These are phyloP conservation scores for Trametes punicea DNA, from an alignment of 768 basidiomycete species.

Conservation along the genomic window DNA sequence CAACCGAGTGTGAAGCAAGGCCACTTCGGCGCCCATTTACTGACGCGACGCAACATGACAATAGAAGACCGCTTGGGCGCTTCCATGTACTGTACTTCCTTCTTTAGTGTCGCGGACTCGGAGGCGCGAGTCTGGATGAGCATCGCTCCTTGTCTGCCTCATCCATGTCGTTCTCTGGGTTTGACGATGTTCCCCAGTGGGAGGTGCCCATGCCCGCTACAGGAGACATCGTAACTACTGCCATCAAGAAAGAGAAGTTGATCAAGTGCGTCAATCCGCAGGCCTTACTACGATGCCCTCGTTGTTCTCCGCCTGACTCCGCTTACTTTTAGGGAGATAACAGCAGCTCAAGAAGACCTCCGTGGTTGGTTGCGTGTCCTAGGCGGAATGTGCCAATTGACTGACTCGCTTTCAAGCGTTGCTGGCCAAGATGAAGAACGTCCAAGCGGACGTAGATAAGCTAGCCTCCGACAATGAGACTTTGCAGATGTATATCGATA, in stretches of 20 bases:
- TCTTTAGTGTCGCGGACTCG: too few relatives aligned
- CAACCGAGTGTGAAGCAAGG: not conserved
- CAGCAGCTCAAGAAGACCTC: conserved; percentile 72
- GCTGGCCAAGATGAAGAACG: conserved; percentile 58
- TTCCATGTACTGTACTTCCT: not conserved
- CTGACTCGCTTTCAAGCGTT: conserved; percentile 45
- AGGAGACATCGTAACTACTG: conserved; percentile 69
- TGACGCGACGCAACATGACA: conserved; percentile 13
- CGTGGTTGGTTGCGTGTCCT: conserved; percentile 46
- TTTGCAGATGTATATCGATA: conserved; percentile 87
- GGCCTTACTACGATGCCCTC: too few relatives aligned
- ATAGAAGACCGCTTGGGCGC: too few relatives aligned
- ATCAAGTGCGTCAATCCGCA: conserved; percentile 75
- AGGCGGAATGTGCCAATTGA: not conserved
- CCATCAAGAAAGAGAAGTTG: conserved; percentile 71
- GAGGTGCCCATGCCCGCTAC: conserved; percentile 23
- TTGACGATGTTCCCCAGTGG: conserved; percentile 26
- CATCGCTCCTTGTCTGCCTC: not conserved
- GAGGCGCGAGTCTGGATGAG: not conserved
- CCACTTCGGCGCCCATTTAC: not conserved
- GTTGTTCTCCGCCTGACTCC: too few relatives aligned
- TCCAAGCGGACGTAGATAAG: conserved; percentile 80
- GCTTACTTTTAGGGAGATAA: conserved; percentile 66
- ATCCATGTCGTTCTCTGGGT: conserved; percentile 16
- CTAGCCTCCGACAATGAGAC: conserved; percentile 76